phyloP scores from a whole-genome alignment of 208 protist species.

The Trypanosoma grayi region DNA sequence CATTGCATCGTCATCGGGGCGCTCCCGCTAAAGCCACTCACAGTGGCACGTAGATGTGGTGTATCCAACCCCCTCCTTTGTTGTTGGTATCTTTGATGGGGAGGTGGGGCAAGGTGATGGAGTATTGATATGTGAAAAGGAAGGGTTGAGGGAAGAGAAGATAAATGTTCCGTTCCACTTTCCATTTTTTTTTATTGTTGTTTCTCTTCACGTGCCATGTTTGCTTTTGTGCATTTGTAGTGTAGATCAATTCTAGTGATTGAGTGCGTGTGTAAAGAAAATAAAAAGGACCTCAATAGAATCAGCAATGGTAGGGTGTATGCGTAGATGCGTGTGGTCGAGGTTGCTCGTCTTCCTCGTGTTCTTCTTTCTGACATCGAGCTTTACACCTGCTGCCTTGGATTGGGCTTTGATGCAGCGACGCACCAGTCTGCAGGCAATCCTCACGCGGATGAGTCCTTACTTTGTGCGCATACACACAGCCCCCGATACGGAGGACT shows the following conservation, averaged over 20 bases:
- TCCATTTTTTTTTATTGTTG: constrained; percentile 10
- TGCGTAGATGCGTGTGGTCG: background rate
- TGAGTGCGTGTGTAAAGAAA: background rate
- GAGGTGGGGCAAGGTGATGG: too few species aligned
- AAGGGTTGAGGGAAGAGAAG: background rate
- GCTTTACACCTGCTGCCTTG: constrained; percentile 38
- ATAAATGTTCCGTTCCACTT: background rate
- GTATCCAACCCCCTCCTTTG: constrained; percentile 3
- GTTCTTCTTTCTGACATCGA: constrained; percentile 19
- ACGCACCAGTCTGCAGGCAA: constrained; percentile 48
- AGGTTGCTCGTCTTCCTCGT: constrained; percentile 17
- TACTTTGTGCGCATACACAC: constrained; percentile 40
- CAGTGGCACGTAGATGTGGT: background rate
- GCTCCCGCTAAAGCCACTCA: constrained; percentile 19
- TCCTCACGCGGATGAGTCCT: constrained; percentile 52
- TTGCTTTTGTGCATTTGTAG: background rate
- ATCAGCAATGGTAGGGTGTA: background rate
- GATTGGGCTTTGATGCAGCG: constrained; percentile 42
- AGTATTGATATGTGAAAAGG: background rate
- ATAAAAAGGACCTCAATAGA: background rate
- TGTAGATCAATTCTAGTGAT: too few species aligned
- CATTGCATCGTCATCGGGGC: constrained; percentile 64
- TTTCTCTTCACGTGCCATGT: constrained; percentile 1
- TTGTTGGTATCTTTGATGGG: too few species aligned
- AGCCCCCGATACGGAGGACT: constrained; percentile 33